These are phyloP conservation scores for Colletotrichum kahawae DNA, from an alignment of 2,329 filamentous ascomycete genomes.

Conservation along the genomic window DNA sequence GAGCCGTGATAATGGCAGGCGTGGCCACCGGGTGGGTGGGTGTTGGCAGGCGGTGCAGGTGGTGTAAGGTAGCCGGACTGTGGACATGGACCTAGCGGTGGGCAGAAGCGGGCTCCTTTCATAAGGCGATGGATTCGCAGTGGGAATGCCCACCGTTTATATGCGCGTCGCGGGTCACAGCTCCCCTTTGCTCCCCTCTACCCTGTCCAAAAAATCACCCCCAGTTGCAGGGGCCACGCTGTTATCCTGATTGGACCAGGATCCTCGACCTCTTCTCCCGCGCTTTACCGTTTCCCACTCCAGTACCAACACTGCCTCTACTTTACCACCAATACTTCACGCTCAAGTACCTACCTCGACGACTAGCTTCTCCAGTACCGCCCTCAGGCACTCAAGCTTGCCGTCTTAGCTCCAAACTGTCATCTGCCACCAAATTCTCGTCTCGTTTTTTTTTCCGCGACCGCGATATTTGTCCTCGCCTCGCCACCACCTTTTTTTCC, in stretches of 20 bases:
- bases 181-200: slow-evolving; percentile 7
- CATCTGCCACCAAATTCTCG: neutral
- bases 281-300: slow-evolving; percentile 15
- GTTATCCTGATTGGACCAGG: slow-evolving; percentile 8
- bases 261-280: neutral
- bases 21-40: neutral
- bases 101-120: slow-evolving; percentile 2
- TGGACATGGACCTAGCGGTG: neutral
- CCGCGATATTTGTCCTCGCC: neutral
- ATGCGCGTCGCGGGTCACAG: slow-evolving; percentile 42
- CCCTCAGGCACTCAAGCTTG: neutral
- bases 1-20: neutral
- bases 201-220: neutral
- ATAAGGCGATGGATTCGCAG: slow-evolving; percentile 27
- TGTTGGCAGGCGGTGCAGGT: neutral
- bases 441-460: neutral
- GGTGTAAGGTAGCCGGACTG: neutral
- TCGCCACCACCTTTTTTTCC: neutral
- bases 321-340: neutral
- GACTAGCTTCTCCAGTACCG: neutral
- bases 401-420: neutral
- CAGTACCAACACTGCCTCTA: slow-evolving; percentile 1
- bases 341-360: neutral
- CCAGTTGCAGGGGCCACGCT: slow-evolving; percentile 7
- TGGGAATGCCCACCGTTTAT: slow-evolving; percentile 54